Base-by-base conservation (phyloP, 2,329 filamentous ascomycete genomes). In the Fusarium scirpi region DNA sequence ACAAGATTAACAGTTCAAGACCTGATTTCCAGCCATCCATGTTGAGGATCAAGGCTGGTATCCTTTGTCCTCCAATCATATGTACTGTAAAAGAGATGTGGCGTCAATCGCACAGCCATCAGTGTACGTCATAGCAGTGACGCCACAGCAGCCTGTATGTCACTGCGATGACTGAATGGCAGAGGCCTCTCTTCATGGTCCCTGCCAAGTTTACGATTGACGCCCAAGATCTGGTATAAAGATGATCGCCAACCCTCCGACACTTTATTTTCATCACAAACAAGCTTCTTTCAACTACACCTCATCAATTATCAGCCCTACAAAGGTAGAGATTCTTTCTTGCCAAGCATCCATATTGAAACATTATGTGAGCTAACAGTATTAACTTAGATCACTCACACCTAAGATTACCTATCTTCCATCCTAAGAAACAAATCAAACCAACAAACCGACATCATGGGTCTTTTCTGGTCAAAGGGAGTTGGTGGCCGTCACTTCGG, bases 401-500 rank as follows among this genome's bases (percentile, higher is more conserved):
- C 47, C 43, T 41, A 34, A 29, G 54, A 13, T 38, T 16, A n/a
- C 30, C 8, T 45, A 43, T 44, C n/a, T 20, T 16, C 38, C 25
- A 47, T 13, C n/a, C 11, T 38, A 57, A 64, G 8, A 49, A 51
- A 47, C 41, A 45, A 53, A 46, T 5, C 29, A 34, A 24, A 46
- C 10, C 29, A 34, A 24, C 6, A 38, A 10, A 20, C 32, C 45
- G 62, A 45, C 54, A 76, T 8, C 40, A 86, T 86, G 84, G 83
- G 81, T 61, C 76, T 87, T 60, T 84, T 83, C 76, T 86, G 82
- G 73, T 77, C 77, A 57, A 86, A 84, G 71, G 76, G 77, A 52
- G 56, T 87, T 67, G 85, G 85, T 67, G 81, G 82, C 55, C 81
- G 82, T 34, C 84, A 84, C 71, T 82, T 86, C 68, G 85, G 85